Evolutionary conservation across 2,329 filamentous ascomycete species (phyloP), one percentile per base, ranked within the genome.

Genomic region (Geosmithia putterillii): DNA sequence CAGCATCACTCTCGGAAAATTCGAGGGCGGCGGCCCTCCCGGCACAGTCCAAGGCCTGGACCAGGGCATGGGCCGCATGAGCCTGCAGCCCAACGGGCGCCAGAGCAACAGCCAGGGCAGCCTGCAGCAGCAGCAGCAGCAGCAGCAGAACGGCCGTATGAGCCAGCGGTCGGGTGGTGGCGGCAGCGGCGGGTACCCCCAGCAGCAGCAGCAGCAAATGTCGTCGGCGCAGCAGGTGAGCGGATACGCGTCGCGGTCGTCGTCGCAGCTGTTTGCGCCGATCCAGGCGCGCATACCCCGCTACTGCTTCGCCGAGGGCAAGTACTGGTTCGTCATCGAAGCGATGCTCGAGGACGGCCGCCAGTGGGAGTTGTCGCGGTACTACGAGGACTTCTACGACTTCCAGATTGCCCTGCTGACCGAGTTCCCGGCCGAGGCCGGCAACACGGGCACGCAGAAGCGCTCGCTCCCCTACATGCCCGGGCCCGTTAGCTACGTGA

Each of bases 321-420:
- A 95, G 61, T 96, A 96, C 63, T 96, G 92, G 87, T 98, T 96
- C 57, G 86, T 95, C 44, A 90, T 98, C 46, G 89, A 95, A 60
- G 87, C 86, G 20, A 75, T 82, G 54, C 77, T 96, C 61, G 87
- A 95, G 56, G 89, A 96, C 57, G 89, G 88, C 40, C 76, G 86
- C 40, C 82, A 86, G 57, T 96, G 89, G 88, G 89, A 95, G 58
- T 68, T 98, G 41, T 90, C 87, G 35, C 80, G 92, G 49, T 92
- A 94, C 57, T 98, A 98, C 57, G 88, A 96, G 61, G 92, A 96
- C 65, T 98, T 98, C 58, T 98, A 96, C 65, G 92, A 96, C 61
- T 90, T 96, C 61, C 92, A 98, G 60, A 96, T 96, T 57, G 86
- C 88, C 25, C 79, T 98, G 8, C 76, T 98, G 41, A 90, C 88